Percentiles rank a stretch among this genome's conserved stretches.
Conservation (phyloP, 2,329 filamentous ascomycete species). For the Alternaria tenuissima region DNA sequence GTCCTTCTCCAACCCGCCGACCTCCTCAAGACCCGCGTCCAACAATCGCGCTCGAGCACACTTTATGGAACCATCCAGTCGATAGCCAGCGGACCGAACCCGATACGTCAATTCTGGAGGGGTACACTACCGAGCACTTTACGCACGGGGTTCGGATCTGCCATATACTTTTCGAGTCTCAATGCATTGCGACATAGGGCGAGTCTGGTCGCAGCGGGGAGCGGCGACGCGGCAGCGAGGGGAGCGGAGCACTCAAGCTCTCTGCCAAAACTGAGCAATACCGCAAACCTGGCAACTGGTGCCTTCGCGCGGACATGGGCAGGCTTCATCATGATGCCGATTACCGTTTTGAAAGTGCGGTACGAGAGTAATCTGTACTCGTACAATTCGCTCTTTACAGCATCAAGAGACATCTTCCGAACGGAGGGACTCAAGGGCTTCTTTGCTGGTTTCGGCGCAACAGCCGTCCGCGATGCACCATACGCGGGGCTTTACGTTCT, state of each 20-base stretch:
- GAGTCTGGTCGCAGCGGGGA: conserved; percentile 41
- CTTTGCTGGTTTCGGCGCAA: conserved; percentile 93
- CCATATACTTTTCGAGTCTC: conserved; percentile 90
- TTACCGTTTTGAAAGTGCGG: conserved; percentile 95
- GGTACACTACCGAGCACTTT: conserved; percentile 92
- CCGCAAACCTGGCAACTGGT: conserved; percentile 85
- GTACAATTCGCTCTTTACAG: conserved; percentile 78
- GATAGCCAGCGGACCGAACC: conserved; percentile 71
- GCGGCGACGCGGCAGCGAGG: conserved; percentile 18
- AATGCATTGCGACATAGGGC: conserved; percentile 80
- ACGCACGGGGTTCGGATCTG: conserved; percentile 89
- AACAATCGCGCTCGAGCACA: conserved; percentile 78
- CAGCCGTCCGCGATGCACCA: conserved; percentile 91
- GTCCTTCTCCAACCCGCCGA: conserved; percentile 94
- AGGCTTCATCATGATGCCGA: conserved; percentile 91
- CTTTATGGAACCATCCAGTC: conserved; percentile 73
- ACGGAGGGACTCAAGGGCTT: conserved; percentile 82
- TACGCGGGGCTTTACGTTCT: conserved; percentile 95
- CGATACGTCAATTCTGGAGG: conserved; percentile 83
- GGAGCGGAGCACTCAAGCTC: conserved; percentile 66
- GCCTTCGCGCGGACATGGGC: conserved; percentile 84
- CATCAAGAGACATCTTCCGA: conserved; percentile 75
- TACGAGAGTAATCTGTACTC: conserved; percentile 89
- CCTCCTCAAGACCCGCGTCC: conserved; percentile 93
- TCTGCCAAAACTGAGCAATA: conserved; percentile 82